Evolutionary conservation across 768 basidiomycete species (phyloP).

Genomic region (Mycena galericulata): DNA sequence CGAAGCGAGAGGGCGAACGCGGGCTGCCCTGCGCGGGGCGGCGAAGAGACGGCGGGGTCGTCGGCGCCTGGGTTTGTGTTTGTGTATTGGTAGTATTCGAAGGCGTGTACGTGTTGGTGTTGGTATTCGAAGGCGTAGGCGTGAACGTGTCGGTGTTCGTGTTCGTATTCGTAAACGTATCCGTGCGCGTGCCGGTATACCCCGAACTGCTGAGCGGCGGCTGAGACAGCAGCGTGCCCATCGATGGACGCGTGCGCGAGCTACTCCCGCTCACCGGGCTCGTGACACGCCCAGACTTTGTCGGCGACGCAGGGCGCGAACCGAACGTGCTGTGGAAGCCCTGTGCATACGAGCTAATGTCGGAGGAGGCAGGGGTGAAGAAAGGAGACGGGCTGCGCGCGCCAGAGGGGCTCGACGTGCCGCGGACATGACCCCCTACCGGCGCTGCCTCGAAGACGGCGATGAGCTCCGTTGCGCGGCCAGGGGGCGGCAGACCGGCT

Average conservation of each 20-base stretch:
- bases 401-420: constrained; percentile 61
- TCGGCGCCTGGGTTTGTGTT: no score
- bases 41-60: constrained; percentile 67
- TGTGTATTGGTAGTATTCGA: constrained; percentile 56
- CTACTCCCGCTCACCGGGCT: constrained; percentile 39
- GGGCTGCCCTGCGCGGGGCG: constrained; percentile 72
- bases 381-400: constrained; percentile 40
- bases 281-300: constrained; percentile 49
- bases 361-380: constrained; percentile 39
- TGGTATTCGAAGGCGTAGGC: no score
- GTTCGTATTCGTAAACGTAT: constrained; percentile 49
- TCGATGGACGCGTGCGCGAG: constrained; percentile 29
- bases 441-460: constrained; percentile 75
- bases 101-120: constrained; percentile 45
- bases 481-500: constrained; percentile 61
- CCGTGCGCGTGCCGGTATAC: constrained; percentile 43
- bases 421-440: constrained; percentile 59
- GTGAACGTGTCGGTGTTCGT: constrained; percentile 37
- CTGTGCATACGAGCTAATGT: constrained; percentile 46
- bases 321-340: constrained; percentile 51
- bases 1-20: constrained; percentile 76
- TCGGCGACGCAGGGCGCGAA: constrained; percentile 62
- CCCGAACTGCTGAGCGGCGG: constrained; percentile 32
- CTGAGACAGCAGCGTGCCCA: constrained; percentile 32
- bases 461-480: constrained; percentile 77